A percentile compares a stretch with the other conserved stretches of the same genome.
Evolutionary conservation across 2,329 filamentous ascomycete genomes (phyloP).

Genomic region (Pseudogymnoascus sp.): DNA sequence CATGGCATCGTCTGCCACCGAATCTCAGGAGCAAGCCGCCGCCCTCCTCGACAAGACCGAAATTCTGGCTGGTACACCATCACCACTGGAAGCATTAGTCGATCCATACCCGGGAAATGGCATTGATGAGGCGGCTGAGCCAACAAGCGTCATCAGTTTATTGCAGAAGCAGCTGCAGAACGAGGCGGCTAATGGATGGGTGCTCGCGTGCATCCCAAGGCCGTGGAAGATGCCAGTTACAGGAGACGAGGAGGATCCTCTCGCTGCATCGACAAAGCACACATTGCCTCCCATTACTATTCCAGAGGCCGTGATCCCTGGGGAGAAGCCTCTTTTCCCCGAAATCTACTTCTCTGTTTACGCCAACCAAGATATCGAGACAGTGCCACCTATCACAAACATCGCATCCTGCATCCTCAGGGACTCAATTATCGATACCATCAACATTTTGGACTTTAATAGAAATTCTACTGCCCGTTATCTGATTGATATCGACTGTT

Average conservation of each 20-base stretch:
- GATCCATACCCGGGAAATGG: conserved; percentile 70
- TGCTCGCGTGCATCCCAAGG: conserved; percentile 60
- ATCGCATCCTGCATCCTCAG: conserved; percentile 78
- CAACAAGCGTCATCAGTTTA: conserved; percentile 68
- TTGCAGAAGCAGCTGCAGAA: conserved; percentile 78
- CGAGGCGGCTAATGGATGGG: conserved; percentile 70
- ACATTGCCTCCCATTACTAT: conserved; percentile 67
- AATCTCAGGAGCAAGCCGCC: conserved; percentile 64
- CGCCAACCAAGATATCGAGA: conserved; percentile 75
- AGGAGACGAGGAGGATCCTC: conserved; percentile 54
- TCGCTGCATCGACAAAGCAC: conserved; percentile 59
- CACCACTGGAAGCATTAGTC: conserved; percentile 76
- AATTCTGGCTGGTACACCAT: conserved; percentile 82
- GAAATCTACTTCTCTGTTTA: conserved; percentile 95
- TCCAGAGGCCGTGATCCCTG: conserved; percentile 67
- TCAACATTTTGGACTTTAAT: conserved; percentile 91
- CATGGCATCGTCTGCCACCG: conserved; percentile 64
- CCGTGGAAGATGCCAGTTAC: conserved; percentile 56
- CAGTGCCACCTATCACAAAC: conserved; percentile 69
- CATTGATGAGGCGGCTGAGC: conserved; percentile 52
- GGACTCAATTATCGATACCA: conserved; percentile 81
- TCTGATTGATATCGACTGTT: conserved; percentile 89
- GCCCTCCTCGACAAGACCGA: conserved; percentile 88
- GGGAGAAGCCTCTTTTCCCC: conserved; percentile 72
- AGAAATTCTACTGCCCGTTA: conserved; percentile 79